These are phyloP conservation scores for Lentinus brumalis DNA, from an alignment of 768 basidiomycete genomes.

Conservation along the genomic window DNA sequence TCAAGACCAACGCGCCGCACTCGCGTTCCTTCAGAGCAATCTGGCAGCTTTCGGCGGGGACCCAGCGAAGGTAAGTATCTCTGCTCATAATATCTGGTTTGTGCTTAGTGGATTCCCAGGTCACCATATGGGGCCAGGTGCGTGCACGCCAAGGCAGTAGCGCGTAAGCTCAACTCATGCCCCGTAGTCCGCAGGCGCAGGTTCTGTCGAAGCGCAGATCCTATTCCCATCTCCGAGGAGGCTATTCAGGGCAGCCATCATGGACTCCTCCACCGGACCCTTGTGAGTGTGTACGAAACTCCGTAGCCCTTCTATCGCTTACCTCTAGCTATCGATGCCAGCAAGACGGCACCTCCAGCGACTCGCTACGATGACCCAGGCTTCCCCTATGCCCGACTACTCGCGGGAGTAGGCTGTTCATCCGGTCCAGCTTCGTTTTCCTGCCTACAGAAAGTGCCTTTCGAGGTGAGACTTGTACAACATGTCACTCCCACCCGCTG, in stretches of 20 bases:
- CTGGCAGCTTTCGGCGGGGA: slow-evolving; percentile 51
- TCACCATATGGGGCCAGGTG: slow-evolving; percentile 59
- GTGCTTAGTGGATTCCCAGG: slow-evolving; percentile 24
- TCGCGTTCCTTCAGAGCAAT: slow-evolving; percentile 66
- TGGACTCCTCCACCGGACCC: slow-evolving; percentile 55
- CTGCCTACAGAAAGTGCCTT: slow-evolving; percentile 28
- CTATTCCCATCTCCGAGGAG: slow-evolving; percentile 39
- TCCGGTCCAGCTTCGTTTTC: slow-evolving; percentile 24
- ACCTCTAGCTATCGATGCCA: slow-evolving; percentile 21
- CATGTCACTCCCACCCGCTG: neutral
- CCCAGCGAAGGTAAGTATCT: slow-evolving; percentile 45
- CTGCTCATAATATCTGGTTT: neutral
- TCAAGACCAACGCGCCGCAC: slow-evolving; percentile 56
- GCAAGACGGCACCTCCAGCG: slow-evolving; percentile 44
- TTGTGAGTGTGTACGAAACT: slow-evolving; percentile 40
- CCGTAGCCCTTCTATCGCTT: neutral
- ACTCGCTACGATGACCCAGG: slow-evolving; percentile 32
- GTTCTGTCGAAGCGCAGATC: slow-evolving; percentile 51
- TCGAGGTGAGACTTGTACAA: slow-evolving; percentile 30
- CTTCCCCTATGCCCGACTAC: slow-evolving; percentile 27
- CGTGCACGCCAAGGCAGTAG: neutral
- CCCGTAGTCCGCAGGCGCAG: slow-evolving; percentile 51
- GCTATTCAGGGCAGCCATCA: slow-evolving; percentile 55
- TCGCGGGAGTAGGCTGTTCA: slow-evolving; percentile 24
- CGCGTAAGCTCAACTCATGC: neutral